Conservation (phyloP, 345 rosid species). For the Eucalyptus regnans region DNA sequence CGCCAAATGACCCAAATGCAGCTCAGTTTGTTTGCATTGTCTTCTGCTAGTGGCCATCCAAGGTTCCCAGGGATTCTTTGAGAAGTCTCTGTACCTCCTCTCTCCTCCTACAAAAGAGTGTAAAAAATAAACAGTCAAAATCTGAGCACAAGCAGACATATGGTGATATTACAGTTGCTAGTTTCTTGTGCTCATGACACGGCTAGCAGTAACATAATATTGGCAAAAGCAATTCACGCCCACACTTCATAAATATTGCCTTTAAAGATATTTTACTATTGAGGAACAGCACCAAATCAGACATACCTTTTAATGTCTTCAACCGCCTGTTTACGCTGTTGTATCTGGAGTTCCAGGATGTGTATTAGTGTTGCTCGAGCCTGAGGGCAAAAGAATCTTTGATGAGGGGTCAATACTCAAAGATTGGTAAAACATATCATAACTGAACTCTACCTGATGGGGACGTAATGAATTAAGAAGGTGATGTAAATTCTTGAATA, state of each 20-base stretch:
- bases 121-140: neutral
- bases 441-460: slow-evolving; percentile 50
- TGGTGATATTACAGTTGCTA: neutral
- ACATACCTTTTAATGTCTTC: slow-evolving; percentile 85
- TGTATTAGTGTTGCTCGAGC: slow-evolving; percentile 93
- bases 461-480: slow-evolving; percentile 92
- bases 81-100: slow-evolving; percentile 72
- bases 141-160: neutral
- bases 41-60: slow-evolving; percentile 26
- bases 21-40: neutral
- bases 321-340: slow-evolving; percentile 76
- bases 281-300: neutral
- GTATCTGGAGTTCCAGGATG: slow-evolving; percentile 82
- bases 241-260: neutral
- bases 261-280: neutral
- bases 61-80: slow-evolving; percentile 61
- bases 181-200: neutral
- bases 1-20: neutral
- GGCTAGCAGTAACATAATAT: neutral
- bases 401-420: neutral
- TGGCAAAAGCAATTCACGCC: neutral
- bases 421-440: neutral
- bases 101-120: slow-evolving; percentile 46
- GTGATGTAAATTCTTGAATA: slow-evolving; percentile 93
- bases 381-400: slow-evolving; percentile 10